Evolutionary conservation across 129 eudicot genomes (phyloP), one percentile per base, ranked within the genome.

Genomic region (Sambucus nigra): DNA sequence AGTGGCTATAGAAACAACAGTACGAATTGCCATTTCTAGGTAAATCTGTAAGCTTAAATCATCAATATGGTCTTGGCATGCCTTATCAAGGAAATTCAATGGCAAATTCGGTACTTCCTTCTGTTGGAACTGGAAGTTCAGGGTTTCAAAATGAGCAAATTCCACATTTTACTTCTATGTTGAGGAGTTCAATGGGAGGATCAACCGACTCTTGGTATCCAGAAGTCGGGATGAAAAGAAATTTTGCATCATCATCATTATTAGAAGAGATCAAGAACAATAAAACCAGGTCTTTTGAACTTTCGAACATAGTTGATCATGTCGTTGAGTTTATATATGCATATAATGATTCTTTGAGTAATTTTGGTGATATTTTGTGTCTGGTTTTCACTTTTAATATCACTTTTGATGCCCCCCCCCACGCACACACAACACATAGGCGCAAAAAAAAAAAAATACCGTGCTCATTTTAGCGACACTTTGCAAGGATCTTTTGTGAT

Each of bases 251-350:
- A 17, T 47, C 75, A 19, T 70, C 88, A 1, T 41, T 73, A 44
- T 53, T 86, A 47, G 93, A 81, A 46, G 78, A 68, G 65, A 64
- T 82, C 51, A 86, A 86, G 73, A 81, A 73, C 80, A 81, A 76
- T 50, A 84, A 80, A 69, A 46, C 50, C 47, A 78, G 58, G 57
- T 64, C 84, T 28, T 73, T 76, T 59, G 95, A 82, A 65, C 88
- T 86, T 57, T 68, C 73, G 7, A 85, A 79, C 55, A 73, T 79
- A 68, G 75, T 73, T 53, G 72, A 65, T 51, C 87, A 86, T 63
- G 78, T 82, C 60, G 59, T 71, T 55, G 95, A 82, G 62, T 81
- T 81, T 67, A 86, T 91, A 87, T 86, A 67, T n/a, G 71, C 25
- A 8, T 46, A 12, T 47, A 18, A 22, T 26, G 35, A 19, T 52